Evolutionary conservation across 768 basidiomycete genomes (phyloP).

Genomic region (Pleurotus ostreatus): DNA sequence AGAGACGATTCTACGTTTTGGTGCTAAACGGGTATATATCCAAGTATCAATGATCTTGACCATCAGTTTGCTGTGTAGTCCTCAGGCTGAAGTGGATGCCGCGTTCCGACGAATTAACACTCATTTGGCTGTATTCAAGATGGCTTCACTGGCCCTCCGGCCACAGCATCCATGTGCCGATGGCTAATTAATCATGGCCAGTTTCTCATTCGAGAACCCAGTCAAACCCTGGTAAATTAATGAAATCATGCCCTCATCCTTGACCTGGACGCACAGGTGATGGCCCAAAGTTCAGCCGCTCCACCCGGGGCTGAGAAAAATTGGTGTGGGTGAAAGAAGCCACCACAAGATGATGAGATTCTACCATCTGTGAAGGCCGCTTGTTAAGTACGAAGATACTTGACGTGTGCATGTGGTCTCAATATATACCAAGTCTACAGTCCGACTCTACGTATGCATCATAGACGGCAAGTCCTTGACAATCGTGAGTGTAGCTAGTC

Average conservation of each 20-base stretch:
- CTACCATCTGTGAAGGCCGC: not conserved
- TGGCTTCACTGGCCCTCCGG: too few species aligned
- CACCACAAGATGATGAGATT: not conserved
- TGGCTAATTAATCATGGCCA: too few species aligned
- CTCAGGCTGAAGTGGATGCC: too few species aligned
- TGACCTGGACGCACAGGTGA: not conserved
- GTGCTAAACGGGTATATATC: too few species aligned
- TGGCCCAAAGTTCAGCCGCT: slow-evolving; percentile 4
- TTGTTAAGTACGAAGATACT: not conserved
- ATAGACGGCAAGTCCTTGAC: slow-evolving; percentile 7
- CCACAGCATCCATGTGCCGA: too few species aligned
- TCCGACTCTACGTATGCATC: not conserved
- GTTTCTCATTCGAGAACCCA: too few species aligned
- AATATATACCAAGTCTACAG: not conserved
- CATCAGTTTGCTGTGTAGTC: too few species aligned
- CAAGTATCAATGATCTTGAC: too few species aligned
- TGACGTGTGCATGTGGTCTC: slow-evolving; percentile 1
- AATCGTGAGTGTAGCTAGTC: not conserved
- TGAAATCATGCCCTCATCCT: not conserved
- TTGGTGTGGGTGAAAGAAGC: not conserved
- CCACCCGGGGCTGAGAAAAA: not conserved
- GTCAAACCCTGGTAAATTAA: too few species aligned
- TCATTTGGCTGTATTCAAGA: too few species aligned
- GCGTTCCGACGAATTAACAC: too few species aligned
- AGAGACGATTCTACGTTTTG: too few species aligned